Percentiles rank a stretch among this genome's conserved stretches.
These are phyloP conservation scores for Colletotrichum sublineola DNA, from an alignment of 2,329 filamentous ascomycete genomes.

Conservation along the genomic window DNA sequence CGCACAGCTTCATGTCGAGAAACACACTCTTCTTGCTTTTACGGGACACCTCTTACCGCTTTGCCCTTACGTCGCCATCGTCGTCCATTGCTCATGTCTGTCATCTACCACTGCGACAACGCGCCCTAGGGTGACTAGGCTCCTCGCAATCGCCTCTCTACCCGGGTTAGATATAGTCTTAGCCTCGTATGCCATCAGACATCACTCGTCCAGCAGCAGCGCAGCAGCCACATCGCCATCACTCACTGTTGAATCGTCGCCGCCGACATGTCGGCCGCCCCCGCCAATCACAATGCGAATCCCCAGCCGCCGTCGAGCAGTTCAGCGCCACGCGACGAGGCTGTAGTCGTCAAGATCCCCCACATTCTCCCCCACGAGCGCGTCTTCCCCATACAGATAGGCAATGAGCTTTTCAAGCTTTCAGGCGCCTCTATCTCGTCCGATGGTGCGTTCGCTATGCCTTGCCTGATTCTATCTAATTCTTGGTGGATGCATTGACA, in stretches of 20 bases:
- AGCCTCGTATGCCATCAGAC: slow-evolving; percentile 2
- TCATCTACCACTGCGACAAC: slow-evolving; percentile 30
- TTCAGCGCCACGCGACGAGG: slow-evolving; percentile 47
- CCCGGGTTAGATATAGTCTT: slow-evolving; percentile 1
- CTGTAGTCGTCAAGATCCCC: slow-evolving; percentile 63
- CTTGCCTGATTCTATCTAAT: neutral
- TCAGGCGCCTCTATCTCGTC: slow-evolving; percentile 81
- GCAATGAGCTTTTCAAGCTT: slow-evolving; percentile 78
- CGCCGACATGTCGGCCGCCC: slow-evolving; percentile 35
- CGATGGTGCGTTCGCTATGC: slow-evolving; percentile 67
- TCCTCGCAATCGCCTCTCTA: slow-evolving; percentile 27
- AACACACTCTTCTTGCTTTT: neutral
- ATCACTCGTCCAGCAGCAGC: slow-evolving; percentile 1
- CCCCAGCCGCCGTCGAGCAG: slow-evolving; percentile 30
- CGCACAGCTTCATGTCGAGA: neutral
- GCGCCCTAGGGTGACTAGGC: slow-evolving; percentile 31
- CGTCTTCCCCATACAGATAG: slow-evolving; percentile 82
- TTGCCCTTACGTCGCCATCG: neutral
- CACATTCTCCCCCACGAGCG: slow-evolving; percentile 76
- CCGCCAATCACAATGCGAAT: slow-evolving; percentile 23
- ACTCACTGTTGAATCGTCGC: neutral
- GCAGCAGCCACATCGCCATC: slow-evolving; percentile 3
- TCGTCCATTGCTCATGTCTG: slow-evolving; percentile 25
- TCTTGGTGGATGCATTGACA: slow-evolving; percentile 1
- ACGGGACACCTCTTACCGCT: too few relatives aligned